Evolutionary conservation across 169 alveolate species (phyloP), one percentile per base, ranked within the genome.

Genomic region (Plasmodium malariae): DNA sequence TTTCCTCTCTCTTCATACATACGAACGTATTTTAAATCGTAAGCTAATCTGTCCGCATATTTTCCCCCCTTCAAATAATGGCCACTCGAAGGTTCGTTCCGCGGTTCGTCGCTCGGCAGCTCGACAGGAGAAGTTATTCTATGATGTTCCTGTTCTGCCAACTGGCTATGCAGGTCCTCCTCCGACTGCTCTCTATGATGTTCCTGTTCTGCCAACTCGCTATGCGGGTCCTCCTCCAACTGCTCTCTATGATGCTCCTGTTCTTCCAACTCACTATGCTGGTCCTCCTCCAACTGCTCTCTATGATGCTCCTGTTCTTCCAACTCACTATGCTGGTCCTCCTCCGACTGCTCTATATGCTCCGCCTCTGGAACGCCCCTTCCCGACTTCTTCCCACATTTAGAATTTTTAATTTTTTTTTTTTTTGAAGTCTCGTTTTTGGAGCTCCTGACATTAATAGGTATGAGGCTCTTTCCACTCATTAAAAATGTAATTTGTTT

Each of bases 1-100:
- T 69, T 45, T 11, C 74, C 90, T 28, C 69, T 21, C 54, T 78
- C 85, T 68, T 92, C 93, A 48, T 88, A 87, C 51, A 83, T 87
- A 49, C 67, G 51, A 34, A 43, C 32, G 45, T 80, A 70, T 57
- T 49, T 30, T 7, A 59, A 43, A 54, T 65, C 32, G 37, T 83
- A 24, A 12, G 14, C 12, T 28, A 32, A 49, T 21, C 37, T n/a
- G 2, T 19, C 36, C 32, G n/a, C n/a, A n/a, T n/a, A n/a, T 45
- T 59, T 32, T 17, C 11, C 17, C 34, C 63, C 60, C 24, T 24
- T 5, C 24, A 12, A 6, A 12, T 43, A 19, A 3, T 34, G 54
- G 1, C 17, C 54, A 34, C 21, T 3, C 0, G 1, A 17, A 0
- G 40, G 71, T 3, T 3, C 1, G 45, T 0, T 28, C 21, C 30